Conservation (phyloP, 352 stramenopile genomes). For the Pilasporangium apinafurcum region DNA sequence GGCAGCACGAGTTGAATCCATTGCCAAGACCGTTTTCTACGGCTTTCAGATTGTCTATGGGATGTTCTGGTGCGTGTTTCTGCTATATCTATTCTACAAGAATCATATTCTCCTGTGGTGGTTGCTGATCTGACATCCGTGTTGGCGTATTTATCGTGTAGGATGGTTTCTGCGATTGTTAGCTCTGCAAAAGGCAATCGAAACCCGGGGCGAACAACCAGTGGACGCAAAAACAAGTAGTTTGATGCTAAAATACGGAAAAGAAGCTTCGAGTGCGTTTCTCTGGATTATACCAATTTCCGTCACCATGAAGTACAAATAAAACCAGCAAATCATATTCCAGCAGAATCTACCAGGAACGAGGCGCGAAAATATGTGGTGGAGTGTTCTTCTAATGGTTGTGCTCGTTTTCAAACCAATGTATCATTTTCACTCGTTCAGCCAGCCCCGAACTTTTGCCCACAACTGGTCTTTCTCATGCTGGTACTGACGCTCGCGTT, state of each 20-base stretch:
- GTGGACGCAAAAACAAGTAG: too few relatives aligned
- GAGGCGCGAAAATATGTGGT: too few relatives aligned
- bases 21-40: constrained; percentile 83
- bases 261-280: too few relatives aligned
- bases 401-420: too few relatives aligned
- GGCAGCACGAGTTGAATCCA: constrained; percentile 67
- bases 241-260: too few relatives aligned
- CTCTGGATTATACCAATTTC: too few relatives aligned
- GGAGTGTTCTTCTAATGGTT: too few relatives aligned
- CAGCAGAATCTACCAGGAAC: too few relatives aligned
- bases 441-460: constrained; percentile 57
- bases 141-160: too few relatives aligned
- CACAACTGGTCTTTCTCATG: constrained; percentile 51
- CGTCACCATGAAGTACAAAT: too few relatives aligned
- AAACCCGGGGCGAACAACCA: too few relatives aligned
- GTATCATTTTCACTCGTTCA: constrained; percentile 47
- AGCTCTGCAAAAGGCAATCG: constrained; percentile 47
- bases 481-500: constrained; percentile 16
- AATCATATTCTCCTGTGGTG: not conserved
- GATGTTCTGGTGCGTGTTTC: constrained; percentile 78
- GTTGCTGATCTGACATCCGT: not conserved
- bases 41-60: constrained; percentile 85
- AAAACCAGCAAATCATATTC: too few relatives aligned
- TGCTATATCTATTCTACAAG: not conserved
- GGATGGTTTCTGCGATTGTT: constrained; percentile 85